Conservation (phyloP, 331 rosid genomes). For the Erythrophleum ivorense region DNA sequence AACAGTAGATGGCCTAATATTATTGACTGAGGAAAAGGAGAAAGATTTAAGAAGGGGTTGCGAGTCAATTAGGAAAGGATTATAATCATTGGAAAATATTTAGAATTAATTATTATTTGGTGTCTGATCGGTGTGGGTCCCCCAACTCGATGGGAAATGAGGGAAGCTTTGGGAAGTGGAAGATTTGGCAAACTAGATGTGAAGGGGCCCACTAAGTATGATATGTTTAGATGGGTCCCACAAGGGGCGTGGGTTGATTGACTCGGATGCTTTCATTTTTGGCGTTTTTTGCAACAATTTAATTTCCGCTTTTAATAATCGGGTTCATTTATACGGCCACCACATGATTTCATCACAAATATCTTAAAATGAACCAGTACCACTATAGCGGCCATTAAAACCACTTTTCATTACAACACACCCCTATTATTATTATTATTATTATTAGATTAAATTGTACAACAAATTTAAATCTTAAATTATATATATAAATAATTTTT, state of each 20-base stretch:
- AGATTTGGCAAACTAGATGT: conserved; percentile 51
- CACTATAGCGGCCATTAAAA: no score
- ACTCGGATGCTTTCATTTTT: not conserved
- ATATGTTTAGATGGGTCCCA: not conserved
- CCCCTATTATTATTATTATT: not conserved
- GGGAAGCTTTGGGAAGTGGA: conserved; percentile 49
- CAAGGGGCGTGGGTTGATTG: not conserved
- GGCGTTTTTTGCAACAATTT: not conserved
- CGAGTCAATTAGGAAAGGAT: no score
- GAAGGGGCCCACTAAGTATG: conserved; percentile 38
- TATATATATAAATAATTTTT: no score
- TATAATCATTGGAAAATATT: no score
- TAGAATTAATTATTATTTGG: no score
- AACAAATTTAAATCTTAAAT: no score
- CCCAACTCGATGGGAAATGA: conserved; percentile 35
- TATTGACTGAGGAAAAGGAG: no score
- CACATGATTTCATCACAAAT: not conserved
- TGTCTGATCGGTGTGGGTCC: no score
- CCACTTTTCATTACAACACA: not conserved
- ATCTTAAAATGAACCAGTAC: no score
- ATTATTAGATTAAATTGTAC: no score
- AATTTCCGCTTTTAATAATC: conserved; percentile 26
- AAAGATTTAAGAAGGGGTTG: no score
- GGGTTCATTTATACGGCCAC: not conserved
- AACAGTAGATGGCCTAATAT: no score